phyloP scores from a whole-genome alignment of 768 basidiomycete species.

The Boletus sp. region DNA sequence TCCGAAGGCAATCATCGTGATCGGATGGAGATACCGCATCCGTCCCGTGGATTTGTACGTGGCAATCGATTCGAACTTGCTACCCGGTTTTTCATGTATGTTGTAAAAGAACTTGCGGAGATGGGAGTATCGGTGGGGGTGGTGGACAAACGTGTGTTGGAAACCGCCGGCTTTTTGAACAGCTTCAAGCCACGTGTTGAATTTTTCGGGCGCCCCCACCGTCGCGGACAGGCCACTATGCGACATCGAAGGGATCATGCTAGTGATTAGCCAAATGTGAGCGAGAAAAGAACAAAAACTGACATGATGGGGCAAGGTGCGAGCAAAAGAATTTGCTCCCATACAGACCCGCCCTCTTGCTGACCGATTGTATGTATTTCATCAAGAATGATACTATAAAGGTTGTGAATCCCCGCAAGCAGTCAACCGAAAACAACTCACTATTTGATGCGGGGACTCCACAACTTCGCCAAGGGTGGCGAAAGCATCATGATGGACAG shows the following conservation, averaged over 20 bases:
- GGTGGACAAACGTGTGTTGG: slow-evolving; percentile 57
- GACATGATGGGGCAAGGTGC: slow-evolving; percentile 74
- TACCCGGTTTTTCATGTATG: slow-evolving; percentile 21
- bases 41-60: slow-evolving; percentile 38
- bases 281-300: slow-evolving; percentile 19
- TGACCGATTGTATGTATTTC: slow-evolving; percentile 66
- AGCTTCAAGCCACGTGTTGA: slow-evolving; percentile 62
- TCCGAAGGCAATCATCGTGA: slow-evolving; percentile 57
- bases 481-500: slow-evolving; percentile 68
- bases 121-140: slow-evolving; percentile 71
- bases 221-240: slow-evolving; percentile 69
- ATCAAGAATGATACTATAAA: slow-evolving; percentile 57
- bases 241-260: neutral
- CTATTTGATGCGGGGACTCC: slow-evolving; percentile 66
- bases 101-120: slow-evolving; percentile 66
- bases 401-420: neutral
- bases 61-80: slow-evolving; percentile 37
- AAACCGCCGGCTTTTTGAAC: slow-evolving; percentile 61
- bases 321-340: slow-evolving; percentile 73
- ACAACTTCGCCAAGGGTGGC: slow-evolving; percentile 56
- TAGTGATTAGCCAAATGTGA: neutral
- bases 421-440: slow-evolving; percentile 19
- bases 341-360: slow-evolving; percentile 65
- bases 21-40: slow-evolving; percentile 60
- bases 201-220: slow-evolving; percentile 60